Evolutionary conservation across 139 green algal genomes (phyloP).

Genomic region (Desmodesmus armatus): DNA sequence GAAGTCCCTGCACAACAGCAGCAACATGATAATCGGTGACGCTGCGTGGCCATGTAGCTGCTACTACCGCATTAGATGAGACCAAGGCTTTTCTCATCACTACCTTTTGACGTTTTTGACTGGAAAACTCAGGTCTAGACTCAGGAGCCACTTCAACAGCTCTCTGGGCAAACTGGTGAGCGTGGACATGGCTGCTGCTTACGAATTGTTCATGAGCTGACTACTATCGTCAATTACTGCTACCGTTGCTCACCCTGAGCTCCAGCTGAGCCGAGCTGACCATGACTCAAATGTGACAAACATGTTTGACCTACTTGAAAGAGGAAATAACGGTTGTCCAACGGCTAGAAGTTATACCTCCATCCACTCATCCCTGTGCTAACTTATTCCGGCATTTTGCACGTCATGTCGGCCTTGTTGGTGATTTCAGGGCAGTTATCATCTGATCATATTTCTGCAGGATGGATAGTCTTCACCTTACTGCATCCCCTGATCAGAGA

Average conservation of each 20-base stretch:
- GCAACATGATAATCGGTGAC: neutral
- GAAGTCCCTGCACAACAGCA: conserved; percentile 58
- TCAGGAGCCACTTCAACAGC: conserved; percentile 69
- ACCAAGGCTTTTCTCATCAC: neutral
- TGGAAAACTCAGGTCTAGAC: conserved; percentile 67
- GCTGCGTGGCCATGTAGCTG: neutral
- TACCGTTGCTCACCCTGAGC: neutral
- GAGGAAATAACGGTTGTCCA: neutral
- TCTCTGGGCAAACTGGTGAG: conserved; percentile 52
- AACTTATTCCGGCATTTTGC: no score
- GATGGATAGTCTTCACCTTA: no score
- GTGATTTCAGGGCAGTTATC: neutral
- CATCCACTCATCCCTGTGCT: no score
- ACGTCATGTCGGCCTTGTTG: neutral
- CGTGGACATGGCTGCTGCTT: conserved; percentile 28
- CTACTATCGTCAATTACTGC: neutral
- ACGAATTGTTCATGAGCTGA: neutral
- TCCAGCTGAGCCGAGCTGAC: neutral
- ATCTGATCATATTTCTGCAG: neutral
- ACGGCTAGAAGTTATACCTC: no score
- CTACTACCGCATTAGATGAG: neutral
- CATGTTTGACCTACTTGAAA: no score
- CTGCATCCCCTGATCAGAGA: neutral
- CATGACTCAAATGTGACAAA: neutral
- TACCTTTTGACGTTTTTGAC: conserved; percentile 69